phyloP scores from a whole-genome alignment of 345 rosid genomes.

The Theobroma cacao region DNA sequence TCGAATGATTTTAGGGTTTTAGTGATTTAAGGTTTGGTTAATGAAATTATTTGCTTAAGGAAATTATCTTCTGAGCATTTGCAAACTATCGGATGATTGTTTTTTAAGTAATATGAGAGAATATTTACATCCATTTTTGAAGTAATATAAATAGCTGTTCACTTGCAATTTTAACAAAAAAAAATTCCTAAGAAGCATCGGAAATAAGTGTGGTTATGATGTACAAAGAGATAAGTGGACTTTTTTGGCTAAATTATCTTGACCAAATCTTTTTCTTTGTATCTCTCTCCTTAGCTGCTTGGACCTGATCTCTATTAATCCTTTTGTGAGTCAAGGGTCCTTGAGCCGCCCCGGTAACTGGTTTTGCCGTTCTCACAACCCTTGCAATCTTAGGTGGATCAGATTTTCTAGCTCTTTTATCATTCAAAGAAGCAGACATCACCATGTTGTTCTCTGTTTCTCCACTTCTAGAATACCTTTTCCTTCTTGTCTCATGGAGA shows the following conservation, averaged over 20 bases:
- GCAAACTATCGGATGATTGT: too few species aligned
- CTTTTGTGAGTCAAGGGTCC: slow-evolving; percentile 47
- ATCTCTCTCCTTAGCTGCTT: slow-evolving; percentile 58
- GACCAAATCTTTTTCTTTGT: slow-evolving; percentile 79
- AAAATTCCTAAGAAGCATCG: neutral
- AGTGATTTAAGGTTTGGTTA: too few species aligned
- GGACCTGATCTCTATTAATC: slow-evolving; percentile 50
- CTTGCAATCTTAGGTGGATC: slow-evolving; percentile 71
- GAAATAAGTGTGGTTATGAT: neutral
- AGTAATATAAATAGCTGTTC: too few species aligned
- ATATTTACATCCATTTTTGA: too few species aligned
- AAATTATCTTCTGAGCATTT: too few species aligned
- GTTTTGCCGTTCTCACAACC: slow-evolving; percentile 49
- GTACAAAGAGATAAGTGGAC: neutral
- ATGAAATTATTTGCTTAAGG: too few species aligned
- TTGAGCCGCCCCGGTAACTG: slow-evolving; percentile 32
- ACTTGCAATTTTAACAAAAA: neutral
- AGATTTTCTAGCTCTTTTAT: slow-evolving; percentile 64
- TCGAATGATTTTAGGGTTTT: too few species aligned
- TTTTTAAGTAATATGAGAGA: too few species aligned
- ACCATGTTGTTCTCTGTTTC: slow-evolving; percentile 65
- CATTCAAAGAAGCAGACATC: slow-evolving; percentile 31
- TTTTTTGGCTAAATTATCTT: slow-evolving; percentile 27
- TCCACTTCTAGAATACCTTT: slow-evolving; percentile 61
- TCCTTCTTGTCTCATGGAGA: slow-evolving; percentile 47